phyloP scores from a whole-genome alignment of 768 basidiomycete genomes.

The Lactifluus subvellereus region DNA sequence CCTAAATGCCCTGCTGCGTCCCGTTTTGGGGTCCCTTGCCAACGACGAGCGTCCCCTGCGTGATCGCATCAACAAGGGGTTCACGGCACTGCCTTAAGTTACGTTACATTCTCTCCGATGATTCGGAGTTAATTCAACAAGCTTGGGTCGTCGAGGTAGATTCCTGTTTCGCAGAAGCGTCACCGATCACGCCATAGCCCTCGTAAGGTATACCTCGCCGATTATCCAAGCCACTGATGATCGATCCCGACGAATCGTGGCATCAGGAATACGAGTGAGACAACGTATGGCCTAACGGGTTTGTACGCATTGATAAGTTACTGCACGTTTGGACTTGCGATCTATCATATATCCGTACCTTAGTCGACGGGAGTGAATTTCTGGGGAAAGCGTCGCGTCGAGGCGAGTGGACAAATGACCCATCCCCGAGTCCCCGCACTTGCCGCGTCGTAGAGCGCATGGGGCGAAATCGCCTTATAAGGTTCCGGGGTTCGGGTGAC shows the following conservation, averaged over 20 bases:
- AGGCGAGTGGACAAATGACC: neutral
- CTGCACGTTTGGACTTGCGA: neutral
- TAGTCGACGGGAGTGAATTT: neutral
- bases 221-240: neutral
- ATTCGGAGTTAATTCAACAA: neutral
- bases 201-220: neutral
- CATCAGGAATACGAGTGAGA: neutral
- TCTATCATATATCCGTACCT: neutral
- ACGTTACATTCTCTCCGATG: neutral
- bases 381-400: neutral
- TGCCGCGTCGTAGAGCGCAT: too few relatives aligned
- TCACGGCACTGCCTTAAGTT: neutral
- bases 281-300: neutral
- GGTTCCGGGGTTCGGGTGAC: too few relatives aligned
- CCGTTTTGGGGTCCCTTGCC: neutral
- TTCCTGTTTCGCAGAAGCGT: neutral
- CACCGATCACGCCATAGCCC: neutral
- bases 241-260: neutral
- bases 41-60: neutral
- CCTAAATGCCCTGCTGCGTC: neutral
- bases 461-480: too few relatives aligned
- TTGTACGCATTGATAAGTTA: neutral
- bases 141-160: neutral
- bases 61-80: neutral
- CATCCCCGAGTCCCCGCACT: too few relatives aligned